These are phyloP conservation scores for Penicillium nordicum DNA, from an alignment of 2,329 filamentous ascomycete species.

Conservation along the genomic window DNA sequence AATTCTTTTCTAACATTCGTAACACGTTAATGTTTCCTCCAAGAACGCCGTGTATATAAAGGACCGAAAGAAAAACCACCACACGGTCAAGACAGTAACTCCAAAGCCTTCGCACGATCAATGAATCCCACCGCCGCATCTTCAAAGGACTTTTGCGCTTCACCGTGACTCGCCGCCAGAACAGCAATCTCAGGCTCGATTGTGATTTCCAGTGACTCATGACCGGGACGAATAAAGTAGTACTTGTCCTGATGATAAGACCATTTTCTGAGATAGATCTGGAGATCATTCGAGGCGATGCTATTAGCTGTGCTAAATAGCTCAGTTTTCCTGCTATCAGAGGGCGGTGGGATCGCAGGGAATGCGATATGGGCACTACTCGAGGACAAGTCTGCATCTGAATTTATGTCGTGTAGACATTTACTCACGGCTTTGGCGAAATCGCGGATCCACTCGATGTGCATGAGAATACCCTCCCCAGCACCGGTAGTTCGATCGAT, in stretches of 20 bases:
- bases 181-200: conserved; percentile 32
- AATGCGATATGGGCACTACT: conserved; percentile 7
- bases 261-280: conserved; percentile 49
- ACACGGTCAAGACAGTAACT: not conserved
- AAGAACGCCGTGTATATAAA: not conserved
- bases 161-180: conserved; percentile 19
- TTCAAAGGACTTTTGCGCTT: conserved; percentile 19
- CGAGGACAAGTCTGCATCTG: not conserved
- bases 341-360: not conserved
- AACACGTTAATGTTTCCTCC: not conserved
- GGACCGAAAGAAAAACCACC: not conserved
- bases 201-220: conserved; percentile 44
- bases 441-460: conserved; percentile 40
- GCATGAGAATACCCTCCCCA: conserved; percentile 24
- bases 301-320: conserved; percentile 21
- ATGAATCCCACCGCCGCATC: conserved; percentile 10
- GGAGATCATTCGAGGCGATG: conserved; percentile 43
- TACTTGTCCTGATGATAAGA: conserved; percentile 43
- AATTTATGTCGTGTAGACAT: not conserved
- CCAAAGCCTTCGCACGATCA: not conserved
- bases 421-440: conserved; percentile 27
- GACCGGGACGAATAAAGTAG: conserved; percentile 45
- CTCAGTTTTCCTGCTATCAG: conserved; percentile 20
- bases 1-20: not conserved
- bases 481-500: conserved; percentile 38